Percentiles rank a stretch among this genome's conserved stretches.
These are phyloP conservation scores for Rhinocladiella mackenziei DNA, from an alignment of 2,329 filamentous ascomycete genomes.

Conservation along the genomic window DNA sequence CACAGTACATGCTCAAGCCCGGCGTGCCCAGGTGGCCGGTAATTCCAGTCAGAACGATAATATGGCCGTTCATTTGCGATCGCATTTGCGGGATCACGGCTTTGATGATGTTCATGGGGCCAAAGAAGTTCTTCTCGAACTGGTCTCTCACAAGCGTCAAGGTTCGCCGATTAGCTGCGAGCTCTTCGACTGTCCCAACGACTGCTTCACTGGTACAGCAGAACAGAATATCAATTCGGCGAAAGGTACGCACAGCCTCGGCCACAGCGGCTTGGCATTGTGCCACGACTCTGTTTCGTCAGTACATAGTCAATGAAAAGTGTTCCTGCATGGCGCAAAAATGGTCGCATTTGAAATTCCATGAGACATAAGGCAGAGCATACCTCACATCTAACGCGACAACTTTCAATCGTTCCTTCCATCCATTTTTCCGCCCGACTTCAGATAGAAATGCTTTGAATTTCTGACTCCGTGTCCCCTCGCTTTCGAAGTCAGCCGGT, in stretches of 20 bases:
- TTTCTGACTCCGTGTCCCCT: conserved; percentile 69
- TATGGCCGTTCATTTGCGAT: conserved; percentile 76
- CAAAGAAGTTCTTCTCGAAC: conserved; percentile 93
- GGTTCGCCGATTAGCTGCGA: conserved; percentile 68
- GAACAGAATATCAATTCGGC: conserved; percentile 81
- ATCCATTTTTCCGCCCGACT: conserved; percentile 60
- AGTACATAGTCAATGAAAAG: conserved; percentile 1
- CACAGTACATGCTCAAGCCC: conserved; percentile 83
- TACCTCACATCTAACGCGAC: conserved; percentile 57
- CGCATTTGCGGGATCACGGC: conserved; percentile 76
- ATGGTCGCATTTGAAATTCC: not conserved
- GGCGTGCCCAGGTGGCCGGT: conserved; percentile 91
- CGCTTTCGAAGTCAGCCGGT: conserved; percentile 68
- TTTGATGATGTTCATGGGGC: conserved; percentile 93
- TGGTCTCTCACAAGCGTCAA: conserved; percentile 80
- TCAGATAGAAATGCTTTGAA: conserved; percentile 73
- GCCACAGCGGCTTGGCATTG: conserved; percentile 84
- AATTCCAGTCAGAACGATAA: conserved; percentile 84
- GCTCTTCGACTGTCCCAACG: conserved; percentile 85
- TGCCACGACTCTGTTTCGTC: conserved; percentile 49
- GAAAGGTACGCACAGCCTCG: conserved; percentile 78
- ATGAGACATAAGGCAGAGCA: conserved; percentile 10
- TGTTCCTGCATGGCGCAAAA: too few relatives aligned
- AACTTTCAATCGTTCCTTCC: conserved; percentile 70
- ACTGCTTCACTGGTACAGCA: conserved; percentile 88